Conservation (phyloP, 106 monocot genomes). For the Platanthera zijinensis region DNA sequence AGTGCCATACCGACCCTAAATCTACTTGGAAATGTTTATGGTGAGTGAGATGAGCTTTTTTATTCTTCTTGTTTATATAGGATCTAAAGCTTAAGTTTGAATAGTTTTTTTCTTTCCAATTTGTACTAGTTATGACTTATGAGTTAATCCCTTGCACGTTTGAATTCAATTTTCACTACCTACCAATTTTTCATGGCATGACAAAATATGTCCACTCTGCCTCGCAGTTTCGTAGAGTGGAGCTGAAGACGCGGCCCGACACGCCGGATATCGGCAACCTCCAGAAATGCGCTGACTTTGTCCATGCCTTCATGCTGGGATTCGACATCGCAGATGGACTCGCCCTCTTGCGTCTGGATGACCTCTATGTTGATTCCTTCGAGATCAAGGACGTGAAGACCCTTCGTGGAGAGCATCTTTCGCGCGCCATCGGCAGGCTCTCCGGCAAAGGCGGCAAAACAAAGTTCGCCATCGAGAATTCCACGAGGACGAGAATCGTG, state of each 20-base stretch:
- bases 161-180: too few species aligned
- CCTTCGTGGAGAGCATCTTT: slow-evolving; percentile 69
- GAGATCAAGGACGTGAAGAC: slow-evolving; percentile 97
- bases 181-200: too few species aligned
- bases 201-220: background rate
- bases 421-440: slow-evolving; percentile 77
- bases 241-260: slow-evolving; percentile 55
- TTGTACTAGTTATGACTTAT: too few species aligned
- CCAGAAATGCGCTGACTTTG: slow-evolving; percentile 86
- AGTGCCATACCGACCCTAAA: too few species aligned
- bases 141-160: too few species aligned
- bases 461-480: slow-evolving; percentile 86
- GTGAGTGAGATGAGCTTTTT: too few species aligned
- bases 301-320: slow-evolving; percentile 91
- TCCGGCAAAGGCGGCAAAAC: slow-evolving; percentile 93
- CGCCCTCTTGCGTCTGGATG: slow-evolving; percentile 80
- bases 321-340: slow-evolving; percentile 75
- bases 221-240: slow-evolving; percentile 44
- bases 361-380: slow-evolving; percentile 84
- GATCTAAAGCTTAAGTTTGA: too few species aligned
- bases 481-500: slow-evolving; percentile 80
- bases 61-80: too few species aligned
- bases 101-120: too few species aligned
- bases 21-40: too few species aligned
- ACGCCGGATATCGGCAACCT: slow-evolving; percentile 73